Percentiles rank a stretch among this genome's conserved stretches.
phyloP scores from a whole-genome alignment of 306 rosid genomes.

The Senna tora region DNA sequence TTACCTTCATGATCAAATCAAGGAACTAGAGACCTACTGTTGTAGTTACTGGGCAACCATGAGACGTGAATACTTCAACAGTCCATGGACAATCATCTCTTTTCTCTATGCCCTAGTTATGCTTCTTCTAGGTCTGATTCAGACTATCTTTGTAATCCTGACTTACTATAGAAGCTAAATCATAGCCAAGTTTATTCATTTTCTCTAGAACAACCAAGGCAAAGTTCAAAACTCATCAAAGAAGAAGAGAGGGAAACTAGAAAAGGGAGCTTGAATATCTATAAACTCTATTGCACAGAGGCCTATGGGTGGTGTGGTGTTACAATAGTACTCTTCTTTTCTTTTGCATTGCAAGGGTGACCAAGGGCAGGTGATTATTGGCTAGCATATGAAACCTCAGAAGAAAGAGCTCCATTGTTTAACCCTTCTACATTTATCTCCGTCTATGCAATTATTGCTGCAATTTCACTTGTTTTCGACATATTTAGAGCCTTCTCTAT shows the following conservation, averaged over 20 bases:
- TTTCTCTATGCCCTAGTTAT: too few relatives aligned
- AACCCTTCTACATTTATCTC: conserved; percentile 63
- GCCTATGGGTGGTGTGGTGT: conserved; percentile 95
- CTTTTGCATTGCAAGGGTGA: conserved; percentile 75
- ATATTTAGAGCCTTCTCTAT: conserved; percentile 54
- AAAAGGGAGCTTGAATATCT: conserved; percentile 67
- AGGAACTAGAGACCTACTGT: too few relatives aligned
- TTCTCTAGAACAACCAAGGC: conserved; percentile 59
- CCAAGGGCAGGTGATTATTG: conserved; percentile 85
- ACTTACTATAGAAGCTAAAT: too few relatives aligned
- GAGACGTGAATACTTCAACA: too few relatives aligned
- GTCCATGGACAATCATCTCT: too few relatives aligned
- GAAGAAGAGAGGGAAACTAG: conserved; percentile 95
- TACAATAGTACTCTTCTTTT: conserved; percentile 38
- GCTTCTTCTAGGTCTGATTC: too few relatives aligned
- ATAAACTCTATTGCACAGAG: conserved; percentile 88
- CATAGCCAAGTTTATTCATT: too few relatives aligned
- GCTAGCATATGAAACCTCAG: conserved; percentile 88
- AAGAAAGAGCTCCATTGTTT: conserved; percentile 57
- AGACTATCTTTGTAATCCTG: too few relatives aligned
- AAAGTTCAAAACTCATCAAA: conserved; percentile 82
- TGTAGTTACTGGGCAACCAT: too few relatives aligned
- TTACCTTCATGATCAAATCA: too few relatives aligned
- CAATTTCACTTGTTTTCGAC: conserved; percentile 52
- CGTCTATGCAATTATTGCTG: conserved; percentile 58